Conservation (phyloP, 495 filamentous ascomycete genomes). For the Darksidea phi region DNA sequence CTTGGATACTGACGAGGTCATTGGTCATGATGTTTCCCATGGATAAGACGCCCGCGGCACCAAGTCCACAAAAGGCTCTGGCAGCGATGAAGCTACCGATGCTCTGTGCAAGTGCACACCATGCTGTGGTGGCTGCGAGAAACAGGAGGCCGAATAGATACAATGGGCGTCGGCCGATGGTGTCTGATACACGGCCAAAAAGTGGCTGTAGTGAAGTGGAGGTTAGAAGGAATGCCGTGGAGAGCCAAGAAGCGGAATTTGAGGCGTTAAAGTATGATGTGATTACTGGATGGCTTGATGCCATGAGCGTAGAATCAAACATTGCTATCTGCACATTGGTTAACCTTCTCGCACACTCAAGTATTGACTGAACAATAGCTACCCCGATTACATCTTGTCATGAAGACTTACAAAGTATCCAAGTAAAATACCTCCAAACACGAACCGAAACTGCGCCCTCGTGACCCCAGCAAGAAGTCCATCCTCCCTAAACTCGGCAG, state of each 20-base stretch:
- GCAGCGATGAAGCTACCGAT: constrained; percentile 73
- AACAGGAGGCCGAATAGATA: constrained; percentile 63
- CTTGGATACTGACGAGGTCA: constrained; percentile 74
- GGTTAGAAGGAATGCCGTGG: constrained; percentile 75
- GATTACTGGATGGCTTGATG: constrained; percentile 76
- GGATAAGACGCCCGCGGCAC: constrained; percentile 70
- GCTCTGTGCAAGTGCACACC: constrained; percentile 69
- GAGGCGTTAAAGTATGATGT: constrained; percentile 74
- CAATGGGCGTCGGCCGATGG: constrained; percentile 66
- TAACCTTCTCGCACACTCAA: not conserved
- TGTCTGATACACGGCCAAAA: constrained; percentile 69
- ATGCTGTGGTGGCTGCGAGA: constrained; percentile 65
- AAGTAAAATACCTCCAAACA: constrained; percentile 52
- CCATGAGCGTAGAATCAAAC: constrained; percentile 80
- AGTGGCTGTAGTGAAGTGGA: constrained; percentile 72
- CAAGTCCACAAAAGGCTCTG: constrained; percentile 69
- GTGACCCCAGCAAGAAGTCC: constrained; percentile 29
- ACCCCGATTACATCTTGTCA: not conserved
- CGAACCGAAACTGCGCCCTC: constrained; percentile 51
- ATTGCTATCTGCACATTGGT: constrained; percentile 47
- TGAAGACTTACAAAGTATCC: constrained; percentile 44
- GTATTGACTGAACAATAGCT: not conserved
- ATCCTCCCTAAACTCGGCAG: constrained; percentile 14
- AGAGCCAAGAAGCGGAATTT: constrained; percentile 77
- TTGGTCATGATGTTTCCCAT: constrained; percentile 72